Evolutionary conservation across 352 stramenopile species (phyloP), one percentile per base, ranked within the genome.

Genomic region (Phytophthora multivora): DNA sequence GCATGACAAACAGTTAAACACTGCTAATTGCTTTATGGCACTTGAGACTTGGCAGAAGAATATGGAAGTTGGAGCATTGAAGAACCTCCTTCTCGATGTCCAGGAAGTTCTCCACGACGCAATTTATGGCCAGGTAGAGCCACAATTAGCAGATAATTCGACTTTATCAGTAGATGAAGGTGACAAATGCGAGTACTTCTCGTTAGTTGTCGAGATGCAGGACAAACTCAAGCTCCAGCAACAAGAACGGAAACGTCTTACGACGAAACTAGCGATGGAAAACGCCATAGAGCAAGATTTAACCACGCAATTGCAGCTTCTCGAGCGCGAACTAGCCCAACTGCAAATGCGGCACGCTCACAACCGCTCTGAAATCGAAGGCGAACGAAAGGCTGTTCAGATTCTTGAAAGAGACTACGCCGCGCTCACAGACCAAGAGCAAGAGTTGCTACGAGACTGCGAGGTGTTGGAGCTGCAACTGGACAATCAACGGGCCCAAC

Each of bases 341-440:
- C 59, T 84, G 36, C 57, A 71, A 12, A 41, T 67, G 23, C 61
- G 72, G 28, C 68, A 81, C 12, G 57, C 59, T 9, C 55, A 78
- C 36, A 79, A 74, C 35, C 61, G 68, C 3, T 63, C 80, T 10
- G 64, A 74, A 23, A 69, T 88, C 13, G 72, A 86, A 43, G 59
- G 56, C 0, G 83, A 89, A 30, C 62, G 67, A 23, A 36, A 35
- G 8, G 61, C 70, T 2, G 72, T 89, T 0, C 48, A 49, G 1
- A 67, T 77, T 39, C 66, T 89, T 0, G 82, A 91, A 35, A 49
- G 64, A 21, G 79, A 91, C 13, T 85, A 89, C 30, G 66, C 66
- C 0, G 64, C 62, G 28, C 63, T 89, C 3, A 66, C 75, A 5
- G 51, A 48, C 4, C 69, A 90, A 39, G 82, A 93, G 43, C 36